Evolutionary conservation across 2,329 filamentous ascomycete genomes (phyloP), one percentile per base, ranked within the genome.

Genomic region (Dendryphion nanum): DNA sequence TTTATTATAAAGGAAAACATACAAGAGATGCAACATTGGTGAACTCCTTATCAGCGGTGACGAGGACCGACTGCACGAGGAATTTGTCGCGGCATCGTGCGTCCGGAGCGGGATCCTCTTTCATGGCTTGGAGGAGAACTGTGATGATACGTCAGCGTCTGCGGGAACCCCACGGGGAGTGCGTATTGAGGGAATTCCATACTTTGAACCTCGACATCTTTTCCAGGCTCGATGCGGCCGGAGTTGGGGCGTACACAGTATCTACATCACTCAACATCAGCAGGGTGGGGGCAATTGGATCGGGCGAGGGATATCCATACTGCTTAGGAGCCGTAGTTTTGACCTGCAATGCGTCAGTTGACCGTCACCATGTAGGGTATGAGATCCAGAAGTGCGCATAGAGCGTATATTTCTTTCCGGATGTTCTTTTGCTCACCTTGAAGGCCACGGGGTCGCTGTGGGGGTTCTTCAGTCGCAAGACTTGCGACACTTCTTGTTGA

Each of bases 281-380:
- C 39, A 21, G 41, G 24, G 32, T 49, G 48, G 47, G 36, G 40
- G 37, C 28, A 36, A 24, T 18, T 12, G 47, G 42, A 44, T 46
- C 41, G 48, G 48, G 38, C 41, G 47, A 30, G 41, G 43, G 41
- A 40, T 35, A 40, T 34, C 69, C 85, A 63, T 86, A 98, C 91
- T 97, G 93, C 74, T 97, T 97, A 21, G 93, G 93, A 34, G 93
- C 93, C 47, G 93, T 98, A 33, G 93, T 98, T 82, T 98, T 98
- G 70, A 98, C 93, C 89, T 95, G 55, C 21, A 29, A 24, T 19
- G 31, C 38, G 50, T 57, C 35, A 55, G 49, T 40, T 30, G 29
- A 39, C 30, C 18, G 12, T 28, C 4, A 28, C 8, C n/a, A 19
- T 41, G 39, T n/a, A 26, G 10, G 23, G 16, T 4, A 29, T 17